Evolutionary conservation across 768 basidiomycete species (phyloP).

Genomic region (Myochromella boudieri): DNA sequence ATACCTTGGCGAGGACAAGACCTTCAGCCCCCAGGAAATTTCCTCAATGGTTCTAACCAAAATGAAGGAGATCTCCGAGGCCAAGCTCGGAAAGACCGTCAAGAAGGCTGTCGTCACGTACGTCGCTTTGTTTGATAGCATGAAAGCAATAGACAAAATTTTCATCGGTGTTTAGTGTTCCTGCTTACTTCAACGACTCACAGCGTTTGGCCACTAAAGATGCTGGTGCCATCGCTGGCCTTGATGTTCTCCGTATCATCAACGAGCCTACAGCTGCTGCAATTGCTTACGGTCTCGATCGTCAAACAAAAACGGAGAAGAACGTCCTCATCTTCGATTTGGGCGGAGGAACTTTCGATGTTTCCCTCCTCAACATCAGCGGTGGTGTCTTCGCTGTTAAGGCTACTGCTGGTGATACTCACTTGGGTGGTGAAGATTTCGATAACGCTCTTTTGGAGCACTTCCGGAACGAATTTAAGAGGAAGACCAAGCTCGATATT

Average conservation of each 20-base stretch:
- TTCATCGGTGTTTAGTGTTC: slow-evolving; percentile 55
- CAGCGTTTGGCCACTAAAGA: slow-evolving; percentile 99
- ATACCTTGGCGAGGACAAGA: slow-evolving; percentile 93
- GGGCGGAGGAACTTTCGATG: slow-evolving; percentile 99
- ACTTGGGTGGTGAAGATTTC: slow-evolving; percentile 99
- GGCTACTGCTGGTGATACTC: slow-evolving; percentile 98
- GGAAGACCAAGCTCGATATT: slow-evolving; percentile 95
- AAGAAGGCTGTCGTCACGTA: slow-evolving; percentile 99
- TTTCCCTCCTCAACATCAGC: slow-evolving; percentile 95
- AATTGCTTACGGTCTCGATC: slow-evolving; percentile 97
- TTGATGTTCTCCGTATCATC: slow-evolving; percentile 99
- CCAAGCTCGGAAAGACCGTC: slow-evolving; percentile 97
- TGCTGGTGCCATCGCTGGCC: slow-evolving; percentile 95
- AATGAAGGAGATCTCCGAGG: slow-evolving; percentile 99
- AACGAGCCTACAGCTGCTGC: slow-evolving; percentile 99
- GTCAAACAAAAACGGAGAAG: slow-evolving; percentile 92
- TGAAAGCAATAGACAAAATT: slow-evolving; percentile 4
- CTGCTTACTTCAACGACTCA: slow-evolving; percentile 99
- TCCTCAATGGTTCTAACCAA: slow-evolving; percentile 99
- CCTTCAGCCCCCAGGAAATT: slow-evolving; percentile 97
- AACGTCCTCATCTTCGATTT: slow-evolving; percentile 99
- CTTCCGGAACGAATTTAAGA: slow-evolving; percentile 99
- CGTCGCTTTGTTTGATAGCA: slow-evolving; percentile 28
- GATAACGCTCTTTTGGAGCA: slow-evolving; percentile 97
- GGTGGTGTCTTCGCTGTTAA: slow-evolving; percentile 99